phyloP scores from a whole-genome alignment of 768 basidiomycete genomes.

The Mycena crocata region DNA sequence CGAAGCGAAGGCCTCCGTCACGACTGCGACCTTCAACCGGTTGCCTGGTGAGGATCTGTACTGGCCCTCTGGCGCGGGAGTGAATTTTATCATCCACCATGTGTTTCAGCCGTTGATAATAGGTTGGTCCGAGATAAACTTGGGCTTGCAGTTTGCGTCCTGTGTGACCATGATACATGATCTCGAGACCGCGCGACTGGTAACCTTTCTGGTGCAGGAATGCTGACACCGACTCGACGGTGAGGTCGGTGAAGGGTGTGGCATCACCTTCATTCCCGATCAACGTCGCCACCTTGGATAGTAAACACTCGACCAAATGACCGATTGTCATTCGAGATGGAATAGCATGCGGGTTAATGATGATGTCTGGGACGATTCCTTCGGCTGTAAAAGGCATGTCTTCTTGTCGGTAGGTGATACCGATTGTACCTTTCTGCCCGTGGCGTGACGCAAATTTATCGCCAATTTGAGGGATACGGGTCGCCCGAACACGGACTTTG shows the following conservation, averaged over 20 bases:
- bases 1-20: conserved; percentile 98
- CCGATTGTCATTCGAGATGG: conserved; percentile 99
- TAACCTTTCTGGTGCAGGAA: conserved; percentile 91
- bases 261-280: conserved; percentile 98
- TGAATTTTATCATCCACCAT: conserved; percentile 99
- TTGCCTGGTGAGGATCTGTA: conserved; percentile 97
- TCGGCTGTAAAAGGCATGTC: conserved; percentile 99
- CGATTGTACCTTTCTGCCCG: conserved; percentile 99
- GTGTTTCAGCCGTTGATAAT: conserved; percentile 98
- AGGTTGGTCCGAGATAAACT: conserved; percentile 97
- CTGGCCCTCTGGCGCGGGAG: conserved; percentile 95
- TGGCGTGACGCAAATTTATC: conserved; percentile 99
- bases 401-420: conserved; percentile 99
- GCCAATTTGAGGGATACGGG: conserved; percentile 96
- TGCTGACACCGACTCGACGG: conserved; percentile 97
- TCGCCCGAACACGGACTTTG: conserved; percentile 95
- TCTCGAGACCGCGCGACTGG: conserved; percentile 95
- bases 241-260: conserved; percentile 97
- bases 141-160: conserved; percentile 98
- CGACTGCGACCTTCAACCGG: conserved; percentile 99
- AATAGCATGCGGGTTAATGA: conserved; percentile 99
- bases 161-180: conserved; percentile 99
- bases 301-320: conserved; percentile 97
- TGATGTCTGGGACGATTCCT: conserved; percentile 95
- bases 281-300: conserved; percentile 96